These are phyloP conservation scores for Saccharomycopsis fermentans DNA, from an alignment of 805 yeast species.

Conservation along the genomic window DNA sequence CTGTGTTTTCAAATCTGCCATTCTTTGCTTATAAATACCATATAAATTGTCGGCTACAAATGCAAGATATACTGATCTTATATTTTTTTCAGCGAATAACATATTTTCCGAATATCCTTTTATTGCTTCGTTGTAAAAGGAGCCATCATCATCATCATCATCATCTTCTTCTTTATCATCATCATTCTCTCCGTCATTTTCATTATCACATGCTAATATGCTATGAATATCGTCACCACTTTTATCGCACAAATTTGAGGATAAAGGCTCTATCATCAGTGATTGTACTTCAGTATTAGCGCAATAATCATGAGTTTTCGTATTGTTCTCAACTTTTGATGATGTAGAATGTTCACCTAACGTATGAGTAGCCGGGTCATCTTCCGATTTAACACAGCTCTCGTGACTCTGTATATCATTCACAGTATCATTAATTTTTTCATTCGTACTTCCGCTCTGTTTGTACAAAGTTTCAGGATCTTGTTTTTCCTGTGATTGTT, in stretches of 20 bases:
- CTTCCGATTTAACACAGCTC: background rate
- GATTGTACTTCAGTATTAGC: background rate
- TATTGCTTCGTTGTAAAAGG: slow-evolving; percentile 26
- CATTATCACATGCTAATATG: background rate
- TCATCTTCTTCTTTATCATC: slow-evolving; percentile 35
- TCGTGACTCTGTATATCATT: slow-evolving; percentile 1
- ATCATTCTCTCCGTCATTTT: slow-evolving; percentile 13
- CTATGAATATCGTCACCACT: background rate
- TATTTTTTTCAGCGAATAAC: slow-evolving; percentile 31
- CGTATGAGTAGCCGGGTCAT: background rate
- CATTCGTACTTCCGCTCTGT: slow-evolving; percentile 1
- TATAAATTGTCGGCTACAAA: slow-evolving; percentile 6
- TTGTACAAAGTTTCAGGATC: background rate
- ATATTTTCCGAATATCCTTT: slow-evolving; percentile 33
- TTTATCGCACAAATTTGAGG: background rate
- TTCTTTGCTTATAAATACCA: slow-evolving; percentile 11
- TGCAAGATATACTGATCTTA: slow-evolving; percentile 6
- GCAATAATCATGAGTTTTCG: background rate
- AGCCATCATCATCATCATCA: slow-evolving; percentile 21
- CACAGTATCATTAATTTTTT: slow-evolving; percentile 7
- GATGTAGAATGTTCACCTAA: background rate
- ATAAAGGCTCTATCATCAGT: background rate
- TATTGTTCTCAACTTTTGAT: background rate
- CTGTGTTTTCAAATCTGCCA: slow-evolving; percentile 17
- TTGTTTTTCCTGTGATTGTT: background rate